These are phyloP conservation scores for Corynespora cassiicola DNA, from an alignment of 2,329 filamentous ascomycete genomes.

Conservation along the genomic window DNA sequence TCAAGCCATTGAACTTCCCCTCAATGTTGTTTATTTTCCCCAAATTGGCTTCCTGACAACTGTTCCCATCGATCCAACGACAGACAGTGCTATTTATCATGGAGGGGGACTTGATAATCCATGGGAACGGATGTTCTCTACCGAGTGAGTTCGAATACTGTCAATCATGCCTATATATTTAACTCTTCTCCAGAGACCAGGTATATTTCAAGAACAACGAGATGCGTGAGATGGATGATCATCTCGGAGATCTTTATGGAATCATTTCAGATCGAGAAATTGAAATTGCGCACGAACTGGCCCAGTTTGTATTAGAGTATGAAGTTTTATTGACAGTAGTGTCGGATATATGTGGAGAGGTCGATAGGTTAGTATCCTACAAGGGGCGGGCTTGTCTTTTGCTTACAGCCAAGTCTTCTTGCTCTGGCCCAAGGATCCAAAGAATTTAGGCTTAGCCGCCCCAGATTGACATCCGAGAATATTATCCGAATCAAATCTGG, in stretches of 20 bases:
- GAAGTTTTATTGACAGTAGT: constrained; percentile 69
- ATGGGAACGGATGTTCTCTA: constrained; percentile 82
- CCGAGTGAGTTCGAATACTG: constrained; percentile 51
- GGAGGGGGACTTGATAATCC: constrained; percentile 64
- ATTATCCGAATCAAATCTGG: constrained; percentile 77
- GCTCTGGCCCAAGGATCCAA: constrained; percentile 80
- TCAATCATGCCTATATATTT: too few relatives aligned
- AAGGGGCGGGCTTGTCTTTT: too few relatives aligned
- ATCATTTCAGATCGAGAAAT: constrained; percentile 91
- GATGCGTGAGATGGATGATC: constrained; percentile 81
- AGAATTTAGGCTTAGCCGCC: constrained; percentile 74
- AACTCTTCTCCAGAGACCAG: constrained; percentile 49
- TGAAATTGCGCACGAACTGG: constrained; percentile 81
- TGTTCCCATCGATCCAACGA: constrained; percentile 67
- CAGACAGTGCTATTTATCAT: constrained; percentile 67
- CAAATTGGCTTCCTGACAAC: constrained; percentile 90
- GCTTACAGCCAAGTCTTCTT: too few relatives aligned
- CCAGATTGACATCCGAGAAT: constrained; percentile 73
- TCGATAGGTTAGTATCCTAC: constrained; percentile 65
- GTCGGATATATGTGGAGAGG: constrained; percentile 84
- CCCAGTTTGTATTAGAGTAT: constrained; percentile 72
- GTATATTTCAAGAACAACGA: constrained; percentile 86
- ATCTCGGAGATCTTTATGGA: constrained; percentile 84
- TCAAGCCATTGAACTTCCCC: constrained; percentile 56
- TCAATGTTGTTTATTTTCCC: constrained; percentile 88